Percentiles rank a stretch among this genome's conserved stretches.
Evolutionary conservation across 352 stramenopile species (phyloP).

Genomic region (Phytophthora palmivora): DNA sequence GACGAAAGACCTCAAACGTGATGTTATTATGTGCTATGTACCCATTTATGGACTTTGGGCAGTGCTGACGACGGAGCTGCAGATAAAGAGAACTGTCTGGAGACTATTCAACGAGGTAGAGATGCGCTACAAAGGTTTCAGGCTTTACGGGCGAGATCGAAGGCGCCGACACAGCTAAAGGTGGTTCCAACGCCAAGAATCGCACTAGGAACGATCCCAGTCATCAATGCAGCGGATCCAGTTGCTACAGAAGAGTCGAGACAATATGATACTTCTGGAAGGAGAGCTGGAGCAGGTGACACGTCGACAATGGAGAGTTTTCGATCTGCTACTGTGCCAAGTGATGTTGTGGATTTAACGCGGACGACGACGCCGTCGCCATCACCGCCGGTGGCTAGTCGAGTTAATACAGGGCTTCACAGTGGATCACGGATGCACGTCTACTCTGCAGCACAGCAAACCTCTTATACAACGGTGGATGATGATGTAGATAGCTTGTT

Average conservation of each 20-base stretch:
- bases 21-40: conserved; percentile 5
- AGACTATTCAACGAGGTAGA: conserved; percentile 53
- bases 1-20: neutral
- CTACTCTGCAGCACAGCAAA: conserved; percentile 4
- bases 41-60: conserved; percentile 2
- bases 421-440: conserved; percentile 1
- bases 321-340: conserved; percentile 3
- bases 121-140: conserved; percentile 51
- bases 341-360: conserved; percentile 43
- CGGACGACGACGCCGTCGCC: conserved; percentile 7
- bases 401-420: conserved; percentile 3
- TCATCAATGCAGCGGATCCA: conserved; percentile 18
- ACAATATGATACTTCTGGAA: conserved; percentile 1
- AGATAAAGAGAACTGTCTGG: conserved; percentile 54
- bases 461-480: conserved; percentile 17
- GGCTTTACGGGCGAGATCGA: conserved; percentile 34
- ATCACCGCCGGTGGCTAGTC: neutral
- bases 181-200: conserved; percentile 57
- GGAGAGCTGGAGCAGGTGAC: conserved; percentile 5
- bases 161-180: conserved; percentile 41
- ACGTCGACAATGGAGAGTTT: neutral
- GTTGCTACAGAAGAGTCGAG: conserved; percentile 3
- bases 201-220: conserved; percentile 36
- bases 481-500: conserved; percentile 41
- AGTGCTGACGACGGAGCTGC: conserved; percentile 14